A percentile compares a stretch with the other conserved stretches of the same genome.
phyloP scores from a whole-genome alignment of 371 early-diverging fungal species.

The Phascolomyces articulosus region DNA sequence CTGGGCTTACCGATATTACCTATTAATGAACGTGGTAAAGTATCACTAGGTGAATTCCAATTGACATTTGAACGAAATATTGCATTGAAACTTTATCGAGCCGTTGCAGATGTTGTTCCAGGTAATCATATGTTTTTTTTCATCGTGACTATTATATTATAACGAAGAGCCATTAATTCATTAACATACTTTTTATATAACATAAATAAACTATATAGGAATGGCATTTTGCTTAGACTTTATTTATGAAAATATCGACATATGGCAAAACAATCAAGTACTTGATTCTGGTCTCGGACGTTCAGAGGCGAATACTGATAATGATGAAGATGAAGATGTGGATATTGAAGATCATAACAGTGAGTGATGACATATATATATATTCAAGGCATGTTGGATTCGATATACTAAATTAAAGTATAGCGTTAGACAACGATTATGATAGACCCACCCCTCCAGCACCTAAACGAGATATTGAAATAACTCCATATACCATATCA shows the following conservation, averaged over 20 bases:
- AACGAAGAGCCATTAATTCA: conserved; percentile 25
- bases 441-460: not conserved
- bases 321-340: conserved; percentile 1
- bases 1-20: conserved; percentile 52
- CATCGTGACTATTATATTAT: no score
- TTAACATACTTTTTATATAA: no score
- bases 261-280: conserved; percentile 33
- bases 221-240: conserved; percentile 42
- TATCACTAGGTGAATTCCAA: conserved; percentile 43
- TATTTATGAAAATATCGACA: conserved; percentile 34
- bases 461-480: not conserved
- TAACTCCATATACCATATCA: not conserved
- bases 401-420: not conserved
- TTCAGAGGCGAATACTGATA: not conserved
- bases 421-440: not conserved
- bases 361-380: not conserved
- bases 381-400: not conserved
- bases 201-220: conserved; percentile 19
- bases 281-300: conserved; percentile 16
- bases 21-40: conserved; percentile 43
- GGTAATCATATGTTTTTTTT: conserved; percentile 31
- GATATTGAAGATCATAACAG: not conserved
- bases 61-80: conserved; percentile 39
- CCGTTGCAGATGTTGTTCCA: conserved; percentile 27
- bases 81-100: conserved; percentile 43